Base-by-base conservation (phyloP, 306 rosid species). In the Quercus engelmannii region DNA sequence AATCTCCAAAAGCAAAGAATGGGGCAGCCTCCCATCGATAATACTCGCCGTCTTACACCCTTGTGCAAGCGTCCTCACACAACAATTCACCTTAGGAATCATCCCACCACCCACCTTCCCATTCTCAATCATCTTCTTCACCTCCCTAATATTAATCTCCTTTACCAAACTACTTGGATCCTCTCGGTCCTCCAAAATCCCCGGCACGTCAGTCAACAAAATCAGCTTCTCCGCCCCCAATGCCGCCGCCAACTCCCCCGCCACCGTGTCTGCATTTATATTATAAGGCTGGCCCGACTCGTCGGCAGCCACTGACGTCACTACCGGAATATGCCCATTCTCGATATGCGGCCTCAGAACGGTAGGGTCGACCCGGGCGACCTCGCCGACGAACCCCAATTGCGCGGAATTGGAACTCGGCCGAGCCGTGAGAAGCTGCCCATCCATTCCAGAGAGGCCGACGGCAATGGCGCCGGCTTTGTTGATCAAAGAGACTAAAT, bases 61-160 rank as follows among this genome's bases (percentile, higher is more conserved):
- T 79, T 94, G 99, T 0, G 99, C 89, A 0, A 91, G 83, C 1
- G 99, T 92, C 49, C 95, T 71, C 2, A 92, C 89, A 43, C 98
- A 95, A 71, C 99, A 95, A 78, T 76, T 76, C 79, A 92, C 99
- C 79, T 95, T 95, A 0, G 99, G 98, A n/a, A 95, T 92, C 99
- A 95, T 95, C 25, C 98, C 97, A 1, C 99, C 98, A 5, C 89
- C 91, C 12, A 94, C 85, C 72, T 77, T 90, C 1, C 93, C 98
- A 18, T 91, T 88, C 26, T 86, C 84, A 58, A 91, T 78, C 99
- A 92, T 88, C 78, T 74, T 88, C 88, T 84, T 95, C 82, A 90
- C 95, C 12, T 93, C 95, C 35, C 84, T 90, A 19, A 92, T 92
- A 38, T 91, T 91, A 30, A 94, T 84, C 71, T 85, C 89, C 86